A percentile compares a stretch with the other conserved stretches of the same genome.
Conservation (phyloP, 208 protist species). For the Trypanosoma conorhini region DNA sequence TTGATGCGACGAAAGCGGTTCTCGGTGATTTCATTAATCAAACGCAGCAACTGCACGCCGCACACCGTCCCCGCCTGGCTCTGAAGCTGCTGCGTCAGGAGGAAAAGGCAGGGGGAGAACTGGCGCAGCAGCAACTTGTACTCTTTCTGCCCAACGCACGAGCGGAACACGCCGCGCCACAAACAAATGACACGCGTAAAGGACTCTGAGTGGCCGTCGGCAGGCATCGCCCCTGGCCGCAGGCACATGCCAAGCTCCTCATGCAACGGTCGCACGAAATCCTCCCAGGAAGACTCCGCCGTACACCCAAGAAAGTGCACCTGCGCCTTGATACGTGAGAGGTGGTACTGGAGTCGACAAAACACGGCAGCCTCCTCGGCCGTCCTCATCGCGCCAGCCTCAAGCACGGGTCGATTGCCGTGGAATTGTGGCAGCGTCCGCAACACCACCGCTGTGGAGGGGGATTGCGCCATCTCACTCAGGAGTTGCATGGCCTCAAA, state of each 20-base stretch:
- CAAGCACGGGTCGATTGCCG: constrained; percentile 10
- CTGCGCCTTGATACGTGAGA: constrained; percentile 24
- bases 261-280: constrained; percentile 8
- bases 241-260: constrained; percentile 14
- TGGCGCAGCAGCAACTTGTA: constrained; percentile 22
- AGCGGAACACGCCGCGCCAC: constrained; percentile 23
- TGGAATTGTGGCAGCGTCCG: constrained; percentile 26
- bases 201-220: not conserved
- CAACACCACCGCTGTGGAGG: constrained; percentile 21
- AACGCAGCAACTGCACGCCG: constrained; percentile 25
- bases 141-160: constrained; percentile 25
- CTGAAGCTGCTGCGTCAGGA: constrained; percentile 13
- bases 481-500: constrained; percentile 28
- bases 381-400: not conserved
- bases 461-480: constrained; percentile 26
- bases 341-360: constrained; percentile 10
- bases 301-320: constrained; percentile 15
- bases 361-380: not conserved
- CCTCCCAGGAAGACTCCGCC: constrained; percentile 3
- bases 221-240: not conserved
- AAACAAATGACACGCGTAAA: constrained; percentile 18
- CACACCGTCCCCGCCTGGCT: constrained; percentile 15
- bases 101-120: constrained; percentile 3
- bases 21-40: constrained; percentile 31
- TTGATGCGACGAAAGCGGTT: constrained; percentile 31